Evolutionary conservation across 1,284 basidiomycete genomes (phyloP), one percentile per base, ranked within the genome.

Genomic region (Erythrobasidium hasegawianum): DNA sequence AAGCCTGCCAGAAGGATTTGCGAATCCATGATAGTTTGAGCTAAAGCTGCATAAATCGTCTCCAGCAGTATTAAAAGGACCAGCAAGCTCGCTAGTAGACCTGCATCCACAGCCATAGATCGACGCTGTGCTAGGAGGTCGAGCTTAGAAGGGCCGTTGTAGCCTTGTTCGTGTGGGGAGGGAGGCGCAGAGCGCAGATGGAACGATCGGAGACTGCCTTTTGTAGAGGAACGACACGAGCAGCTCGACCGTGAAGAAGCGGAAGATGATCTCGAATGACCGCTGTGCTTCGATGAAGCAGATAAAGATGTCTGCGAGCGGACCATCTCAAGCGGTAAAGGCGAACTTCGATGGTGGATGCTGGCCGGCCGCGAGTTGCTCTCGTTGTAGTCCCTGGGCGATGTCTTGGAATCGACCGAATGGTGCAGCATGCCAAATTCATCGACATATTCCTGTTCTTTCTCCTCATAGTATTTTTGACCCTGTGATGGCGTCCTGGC

Each of bases 111-210:
- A 38, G 16, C 20, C 9, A 50, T 26, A 8, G 33, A n/a, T 2
- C 33, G 47, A 38, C 52, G 40, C 52, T 54, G 27, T 4, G 52
- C 33, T 11, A 26, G 5, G 3, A 56, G 10, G 45, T 64, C 16
- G 9, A 26, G 10, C 40, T 22, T 43, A 18, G 52, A 55, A 14
- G 52, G 60, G 10, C 60, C 60, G 14, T 41, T 27, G 27, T 64
- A 64, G 22, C 22, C 16, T 27, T 33, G 33, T 33, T 33, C 33
- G 18, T 9, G 18, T 22, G 9, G n/a, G n/a, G n/a, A n/a, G n/a
- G n/a, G n/a, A n/a, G n/a, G n/a, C 26, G 18, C 13, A 49, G 39
- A 39, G 41, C 58, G 16, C 8, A 47, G 14, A 14, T 47, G 43
- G 22, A 47, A 24, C 4, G n/a, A 24, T 4, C 22, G 16, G 7